These are phyloP conservation scores for Phialophora expanda DNA, from an alignment of 2,329 filamentous ascomycete genomes.

Conservation along the genomic window DNA sequence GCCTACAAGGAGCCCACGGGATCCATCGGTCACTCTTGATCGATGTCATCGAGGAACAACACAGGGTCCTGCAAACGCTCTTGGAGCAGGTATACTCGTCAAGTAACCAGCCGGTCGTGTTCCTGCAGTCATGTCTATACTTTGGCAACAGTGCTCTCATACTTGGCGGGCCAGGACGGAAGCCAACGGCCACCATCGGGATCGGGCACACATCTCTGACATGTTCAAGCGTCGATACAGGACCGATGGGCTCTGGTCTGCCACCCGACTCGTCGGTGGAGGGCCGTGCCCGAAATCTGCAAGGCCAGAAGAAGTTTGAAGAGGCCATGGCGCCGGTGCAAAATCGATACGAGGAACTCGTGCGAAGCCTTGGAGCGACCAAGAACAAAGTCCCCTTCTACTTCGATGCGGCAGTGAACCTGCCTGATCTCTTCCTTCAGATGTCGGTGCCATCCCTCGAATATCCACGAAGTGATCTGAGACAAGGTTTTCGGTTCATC, in stretches of 20 bases:
- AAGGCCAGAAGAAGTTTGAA: conserved; percentile 5
- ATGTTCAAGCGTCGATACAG: conserved; percentile 2
- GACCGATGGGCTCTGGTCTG: conserved; percentile 1
- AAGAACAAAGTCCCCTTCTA: neutral
- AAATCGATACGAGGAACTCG: neutral
- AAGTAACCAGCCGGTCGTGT: neutral
- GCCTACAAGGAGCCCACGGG: neutral
- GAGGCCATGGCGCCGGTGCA: neutral
- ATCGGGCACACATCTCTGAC: conserved; percentile 8
- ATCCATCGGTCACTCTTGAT: conserved; percentile 8
- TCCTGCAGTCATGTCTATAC: conserved; percentile 7
- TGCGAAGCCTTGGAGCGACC: neutral
- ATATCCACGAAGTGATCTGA: conserved; percentile 7
- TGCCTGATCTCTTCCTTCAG: conserved; percentile 3
- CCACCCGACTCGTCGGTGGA: conserved; percentile 1
- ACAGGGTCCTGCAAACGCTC: neutral
- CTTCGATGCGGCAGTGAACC: conserved; percentile 9
- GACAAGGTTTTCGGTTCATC: neutral
- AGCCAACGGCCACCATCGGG: conserved; percentile 1
- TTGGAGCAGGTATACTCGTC: neutral
- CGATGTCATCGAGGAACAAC: conserved; percentile 8
- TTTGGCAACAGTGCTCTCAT: conserved; percentile 6
- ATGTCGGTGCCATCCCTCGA: conserved; percentile 8
- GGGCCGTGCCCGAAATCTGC: neutral
- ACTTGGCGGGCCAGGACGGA: neutral